Evolutionary conservation across 192 early-diverging fungal genomes (phyloP), one percentile per base, ranked within the genome.

Genomic region (Lobulomyces angularis): DNA sequence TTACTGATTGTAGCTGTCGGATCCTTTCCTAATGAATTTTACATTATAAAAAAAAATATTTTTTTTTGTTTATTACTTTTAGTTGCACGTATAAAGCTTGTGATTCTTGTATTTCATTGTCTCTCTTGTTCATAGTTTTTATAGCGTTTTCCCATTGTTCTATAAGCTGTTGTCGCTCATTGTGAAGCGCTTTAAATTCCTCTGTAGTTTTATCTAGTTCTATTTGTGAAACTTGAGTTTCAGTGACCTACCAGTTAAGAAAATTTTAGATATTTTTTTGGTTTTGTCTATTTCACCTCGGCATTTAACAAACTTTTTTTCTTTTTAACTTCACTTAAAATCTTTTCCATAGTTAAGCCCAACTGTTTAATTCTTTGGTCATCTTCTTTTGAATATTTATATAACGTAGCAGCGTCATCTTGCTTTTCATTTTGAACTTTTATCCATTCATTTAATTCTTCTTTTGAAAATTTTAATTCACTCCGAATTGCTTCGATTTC

Each of bases 311-410:
- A 46, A 0, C 62, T 61, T 33, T 68, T 67, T 41, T 65, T 65
- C 61, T 69, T 65, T 52, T 71, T 68, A 21, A 75, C 72, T 42
- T 75, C 65, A 16, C 48, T 43, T 66, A 75, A 62, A n/a, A 69
- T 39, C 43, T 75, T 75, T 38, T 75, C 68, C 31, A 69, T 71
- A 14, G 43, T 38, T 31, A 67, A 46, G 29, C 48, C 57, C n/a
- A 75, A 55, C 20, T 75, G 68, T 37, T 72, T 71, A 35, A 66
- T 60, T 16, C 58, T 58, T 23, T 36, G 16, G 14, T 75, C 65
- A 44, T 75, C 72, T 41, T 75, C 72, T 35, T 71, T 71, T 6
- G 68, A 50, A 31, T 75, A 75, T 40, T 75, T 73, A 12, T 69
- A 28, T 27, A 75, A 53, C 6, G 61, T 66, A 19, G 64, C 47